These are phyloP conservation scores for Blastocystis sp. DNA, from an alignment of 352 stramenopile genomes.

Conservation along the genomic window DNA sequence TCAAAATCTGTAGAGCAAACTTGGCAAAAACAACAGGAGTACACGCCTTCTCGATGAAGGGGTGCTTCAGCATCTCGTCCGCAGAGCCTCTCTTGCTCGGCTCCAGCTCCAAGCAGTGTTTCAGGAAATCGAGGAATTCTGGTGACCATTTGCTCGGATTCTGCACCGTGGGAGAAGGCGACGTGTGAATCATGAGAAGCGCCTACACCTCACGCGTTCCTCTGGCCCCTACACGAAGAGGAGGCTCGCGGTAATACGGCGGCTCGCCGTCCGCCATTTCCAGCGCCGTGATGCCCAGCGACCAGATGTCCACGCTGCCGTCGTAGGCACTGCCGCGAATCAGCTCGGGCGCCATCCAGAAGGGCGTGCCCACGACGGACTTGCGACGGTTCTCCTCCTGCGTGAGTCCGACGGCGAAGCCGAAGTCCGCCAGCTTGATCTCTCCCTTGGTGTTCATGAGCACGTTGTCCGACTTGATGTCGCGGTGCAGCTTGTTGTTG, in stretches of 20 bases:
- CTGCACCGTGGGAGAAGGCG: slow-evolving; percentile 82
- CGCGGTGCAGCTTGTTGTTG: slow-evolving; percentile 79
- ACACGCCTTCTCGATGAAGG: slow-evolving; percentile 82
- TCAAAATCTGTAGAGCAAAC: slow-evolving; percentile 75
- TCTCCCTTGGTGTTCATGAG: slow-evolving; percentile 77
- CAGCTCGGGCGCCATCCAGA: slow-evolving; percentile 92
- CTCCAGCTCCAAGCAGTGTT: slow-evolving; percentile 83
- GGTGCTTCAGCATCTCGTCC: slow-evolving; percentile 86
- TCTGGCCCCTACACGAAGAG: slow-evolving; percentile 81
- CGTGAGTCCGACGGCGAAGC: slow-evolving; percentile 80
- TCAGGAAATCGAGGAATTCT: slow-evolving; percentile 84
- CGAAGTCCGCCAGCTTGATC: slow-evolving; percentile 80
- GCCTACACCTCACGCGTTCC: slow-evolving; percentile 71
- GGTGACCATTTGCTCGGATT: slow-evolving; percentile 82
- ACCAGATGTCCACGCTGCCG: slow-evolving; percentile 88
- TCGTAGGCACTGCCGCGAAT: slow-evolving; percentile 89
- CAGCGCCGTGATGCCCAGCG: slow-evolving; percentile 86
- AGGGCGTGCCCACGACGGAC: slow-evolving; percentile 88
- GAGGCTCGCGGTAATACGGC: slow-evolving; percentile 86
- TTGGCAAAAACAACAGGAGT: slow-evolving; percentile 78
- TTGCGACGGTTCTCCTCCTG: slow-evolving; percentile 78
- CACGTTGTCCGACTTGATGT: slow-evolving; percentile 82
- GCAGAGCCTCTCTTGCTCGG: slow-evolving; percentile 81
- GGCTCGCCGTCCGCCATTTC: slow-evolving; percentile 88
- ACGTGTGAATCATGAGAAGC: slow-evolving; percentile 81